Percentiles rank a stretch among this genome's conserved stretches.
Evolutionary conservation across 208 protist genomes (phyloP).

Genomic region (Leishmania aethiopica): DNA sequence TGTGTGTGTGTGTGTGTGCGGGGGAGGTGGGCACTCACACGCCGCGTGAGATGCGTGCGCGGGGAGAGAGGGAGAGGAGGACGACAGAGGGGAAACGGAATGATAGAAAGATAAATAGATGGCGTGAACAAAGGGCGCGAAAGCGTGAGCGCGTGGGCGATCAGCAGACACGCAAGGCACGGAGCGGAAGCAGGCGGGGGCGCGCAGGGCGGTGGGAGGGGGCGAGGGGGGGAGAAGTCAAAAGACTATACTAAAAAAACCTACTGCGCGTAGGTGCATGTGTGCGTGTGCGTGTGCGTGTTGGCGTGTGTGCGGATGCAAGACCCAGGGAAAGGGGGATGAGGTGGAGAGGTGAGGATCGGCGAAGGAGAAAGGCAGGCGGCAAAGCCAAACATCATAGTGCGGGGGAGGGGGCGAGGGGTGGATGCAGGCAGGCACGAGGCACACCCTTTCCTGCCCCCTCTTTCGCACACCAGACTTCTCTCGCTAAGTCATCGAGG

Average conservation of each 20-base stretch:
- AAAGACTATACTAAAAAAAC: background rate
- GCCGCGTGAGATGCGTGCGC: background rate
- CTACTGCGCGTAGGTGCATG: background rate
- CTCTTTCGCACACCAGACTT: background rate
- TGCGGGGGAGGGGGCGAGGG: background rate
- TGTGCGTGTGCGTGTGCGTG: background rate
- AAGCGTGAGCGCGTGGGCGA: background rate
- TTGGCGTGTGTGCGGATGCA: background rate
- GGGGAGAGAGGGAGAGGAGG: background rate
- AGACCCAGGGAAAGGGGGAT: background rate
- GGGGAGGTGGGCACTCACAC: background rate
- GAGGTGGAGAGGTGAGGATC: background rate
- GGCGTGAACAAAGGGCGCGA: background rate
- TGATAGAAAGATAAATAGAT: background rate
- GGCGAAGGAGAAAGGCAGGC: background rate
- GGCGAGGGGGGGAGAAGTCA: background rate
- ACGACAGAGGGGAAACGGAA: background rate
- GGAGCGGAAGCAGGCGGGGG: background rate
- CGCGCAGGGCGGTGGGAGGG: too few relatives aligned
- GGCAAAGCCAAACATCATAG: background rate
- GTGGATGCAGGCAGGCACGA: background rate
- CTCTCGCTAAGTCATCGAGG: background rate
- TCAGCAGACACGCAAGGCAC: background rate
- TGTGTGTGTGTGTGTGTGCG: background rate
- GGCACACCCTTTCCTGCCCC: background rate